phyloP scores from a whole-genome alignment of 2,329 filamentous ascomycete genomes.

The Metarhizium sp. region DNA sequence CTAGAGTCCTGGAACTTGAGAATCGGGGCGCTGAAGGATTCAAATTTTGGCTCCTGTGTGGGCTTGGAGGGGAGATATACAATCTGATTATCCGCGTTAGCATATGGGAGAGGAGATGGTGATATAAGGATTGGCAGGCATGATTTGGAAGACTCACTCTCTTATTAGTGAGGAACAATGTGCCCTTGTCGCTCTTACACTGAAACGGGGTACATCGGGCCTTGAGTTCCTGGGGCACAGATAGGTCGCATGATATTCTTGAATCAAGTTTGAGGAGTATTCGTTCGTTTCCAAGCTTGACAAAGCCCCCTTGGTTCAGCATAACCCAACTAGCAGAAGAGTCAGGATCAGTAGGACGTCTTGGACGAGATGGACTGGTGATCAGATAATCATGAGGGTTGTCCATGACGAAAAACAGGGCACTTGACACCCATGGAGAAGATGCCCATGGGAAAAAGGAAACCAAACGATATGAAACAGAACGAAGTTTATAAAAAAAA shows the following conservation, averaged over 20 bases:
- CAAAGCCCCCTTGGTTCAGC: conserved; percentile 71
- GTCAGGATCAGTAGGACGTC: conserved; percentile 39
- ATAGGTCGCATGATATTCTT: conserved; percentile 67
- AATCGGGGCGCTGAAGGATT: conserved; percentile 84
- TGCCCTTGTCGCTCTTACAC: conserved; percentile 64
- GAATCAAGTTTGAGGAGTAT: conserved; percentile 72
- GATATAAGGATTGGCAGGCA: neutral
- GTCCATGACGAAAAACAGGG: conserved; percentile 24
- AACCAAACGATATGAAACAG: conserved; percentile 7
- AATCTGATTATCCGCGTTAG: conserved; percentile 45
- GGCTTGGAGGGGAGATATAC: conserved; percentile 74
- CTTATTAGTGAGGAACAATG: conserved; percentile 76
- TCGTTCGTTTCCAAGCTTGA: conserved; percentile 76
- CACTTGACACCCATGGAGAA: conserved; percentile 18
- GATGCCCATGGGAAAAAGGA: conserved; percentile 9
- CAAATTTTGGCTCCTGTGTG: conserved; percentile 51
- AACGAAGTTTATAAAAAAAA: neutral
- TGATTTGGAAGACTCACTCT: conserved; percentile 45
- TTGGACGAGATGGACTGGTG: conserved; percentile 22
- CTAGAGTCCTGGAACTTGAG: conserved; percentile 81
- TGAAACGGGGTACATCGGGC: conserved; percentile 55
- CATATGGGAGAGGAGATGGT: neutral
- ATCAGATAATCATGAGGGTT: conserved; percentile 33
- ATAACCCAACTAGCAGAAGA: conserved; percentile 72
- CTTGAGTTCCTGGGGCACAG: conserved; percentile 55